Evolutionary conservation across 305 asterid genomes (phyloP).

Genomic region (Solanum hybrid): DNA sequence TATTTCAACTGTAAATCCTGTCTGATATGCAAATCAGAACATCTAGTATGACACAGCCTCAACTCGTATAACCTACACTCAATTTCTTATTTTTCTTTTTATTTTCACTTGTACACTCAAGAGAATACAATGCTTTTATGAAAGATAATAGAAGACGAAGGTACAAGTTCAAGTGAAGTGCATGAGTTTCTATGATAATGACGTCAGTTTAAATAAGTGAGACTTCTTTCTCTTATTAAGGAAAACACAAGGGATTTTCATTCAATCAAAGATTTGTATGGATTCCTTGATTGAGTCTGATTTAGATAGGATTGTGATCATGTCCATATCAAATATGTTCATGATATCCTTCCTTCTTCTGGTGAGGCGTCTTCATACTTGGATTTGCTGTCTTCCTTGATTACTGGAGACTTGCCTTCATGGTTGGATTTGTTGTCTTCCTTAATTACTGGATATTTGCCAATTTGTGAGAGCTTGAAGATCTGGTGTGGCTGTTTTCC

Average conservation of each 20-base stretch:
- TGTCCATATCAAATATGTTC: neutral
- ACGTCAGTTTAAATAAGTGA: neutral
- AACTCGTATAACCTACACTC: neutral
- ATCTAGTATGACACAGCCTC: no score
- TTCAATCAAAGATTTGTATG: neutral
- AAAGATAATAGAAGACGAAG: neutral
- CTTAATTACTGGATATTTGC: neutral
- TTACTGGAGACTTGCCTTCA: neutral
- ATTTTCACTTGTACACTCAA: neutral
- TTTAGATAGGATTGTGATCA: no score
- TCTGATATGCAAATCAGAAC: no score
- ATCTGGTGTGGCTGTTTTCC: no score
- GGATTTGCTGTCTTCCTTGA: neutral
- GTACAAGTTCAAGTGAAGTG: neutral
- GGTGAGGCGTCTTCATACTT: neutral
- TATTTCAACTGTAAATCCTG: no score
- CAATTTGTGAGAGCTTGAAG: no score
- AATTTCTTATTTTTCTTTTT: no score
- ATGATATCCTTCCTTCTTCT: neutral
- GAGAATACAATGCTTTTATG: neutral
- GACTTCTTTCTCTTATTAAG: neutral
- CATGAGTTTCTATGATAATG: no score
- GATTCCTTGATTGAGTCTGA: neutral
- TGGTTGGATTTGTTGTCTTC: neutral
- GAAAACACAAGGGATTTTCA: neutral